These are phyloP conservation scores for Mangifera indica DNA, from an alignment of 345 rosid genomes.

Conservation along the genomic window DNA sequence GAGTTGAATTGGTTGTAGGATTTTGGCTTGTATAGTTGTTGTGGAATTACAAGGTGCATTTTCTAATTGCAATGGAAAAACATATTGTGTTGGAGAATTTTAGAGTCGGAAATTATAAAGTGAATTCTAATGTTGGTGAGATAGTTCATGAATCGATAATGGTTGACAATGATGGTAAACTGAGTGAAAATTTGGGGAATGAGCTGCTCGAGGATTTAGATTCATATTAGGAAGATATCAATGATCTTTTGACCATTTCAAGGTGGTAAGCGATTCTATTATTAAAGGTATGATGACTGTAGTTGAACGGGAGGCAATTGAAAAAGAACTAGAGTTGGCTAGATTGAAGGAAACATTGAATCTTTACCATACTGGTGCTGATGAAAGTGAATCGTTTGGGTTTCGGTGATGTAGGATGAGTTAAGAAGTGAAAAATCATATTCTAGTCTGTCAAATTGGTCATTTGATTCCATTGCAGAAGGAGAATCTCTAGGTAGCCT, in stretches of 20 bases:
- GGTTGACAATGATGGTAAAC: slow-evolving; percentile 27
- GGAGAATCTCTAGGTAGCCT: slow-evolving; percentile 39
- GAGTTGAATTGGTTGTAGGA: neutral
- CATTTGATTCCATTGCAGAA: slow-evolving; percentile 20
- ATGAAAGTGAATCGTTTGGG: slow-evolving; percentile 25
- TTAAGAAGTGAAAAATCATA: neutral
- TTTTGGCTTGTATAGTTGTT: neutral
- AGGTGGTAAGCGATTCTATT: slow-evolving; percentile 77
- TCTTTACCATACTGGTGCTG: slow-evolving; percentile 30
- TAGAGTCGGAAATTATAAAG: slow-evolving; percentile 27
- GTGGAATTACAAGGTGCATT: slow-evolving; percentile 12
- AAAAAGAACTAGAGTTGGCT: slow-evolving; percentile 61
- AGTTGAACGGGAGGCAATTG: slow-evolving; percentile 56
- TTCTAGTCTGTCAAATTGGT: slow-evolving; percentile 23
- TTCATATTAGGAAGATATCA: slow-evolving; percentile 57
- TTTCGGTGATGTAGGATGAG: slow-evolving; percentile 13
- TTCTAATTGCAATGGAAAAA: slow-evolving; percentile 31
- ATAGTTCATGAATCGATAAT: slow-evolving; percentile 9
- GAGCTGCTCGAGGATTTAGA: slow-evolving; percentile 59
- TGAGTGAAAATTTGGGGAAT: slow-evolving; percentile 44
- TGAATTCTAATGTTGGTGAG: slow-evolving; percentile 17
- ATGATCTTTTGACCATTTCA: slow-evolving; percentile 53
- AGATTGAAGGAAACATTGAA: slow-evolving; percentile 42
- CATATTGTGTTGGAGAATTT: slow-evolving; percentile 26
- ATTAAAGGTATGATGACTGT: slow-evolving; percentile 69